Evolutionary conservation across 2,329 filamentous ascomycete genomes (phyloP), one percentile per base, ranked within the genome.

Genomic region (Ophiosphaerella korrae): DNA sequence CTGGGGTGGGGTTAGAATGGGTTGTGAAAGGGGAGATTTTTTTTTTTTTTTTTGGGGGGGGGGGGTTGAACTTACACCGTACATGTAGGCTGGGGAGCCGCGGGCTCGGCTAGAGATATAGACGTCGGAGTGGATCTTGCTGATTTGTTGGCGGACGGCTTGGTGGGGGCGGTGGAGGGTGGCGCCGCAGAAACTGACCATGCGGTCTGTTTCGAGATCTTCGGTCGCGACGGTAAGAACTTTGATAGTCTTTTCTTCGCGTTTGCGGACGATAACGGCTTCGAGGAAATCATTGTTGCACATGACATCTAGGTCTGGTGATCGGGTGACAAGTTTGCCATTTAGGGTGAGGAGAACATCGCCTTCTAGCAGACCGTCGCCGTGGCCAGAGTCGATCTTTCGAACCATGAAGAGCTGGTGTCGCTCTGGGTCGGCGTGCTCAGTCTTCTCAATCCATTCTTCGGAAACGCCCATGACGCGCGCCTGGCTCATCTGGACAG

Each of bases 391-490:
- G 63, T 88, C 80, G 53, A 96, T 88, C 77, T 99, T 99, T 65
- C 91, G 88, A 26, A 99, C 91, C 89, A 99, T 97, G 79, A 99
- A 99, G 33, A 99, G 84, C 76, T 99, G 94, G 70, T 99, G 94
- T 50, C 92, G 89, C 43, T 94, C 88, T 34, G 90, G 89, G 73
- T 99, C 97, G 55, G 91, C 90, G 59, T 87, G 81, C 45, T 94
- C 88, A 2, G 97, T 93, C 74, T 91, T 89, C 63, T 90, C 83
- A 64, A 99, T 96, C 94, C 93, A 97, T 55, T 95, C 88, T 65
- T 97, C 92, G 0, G 90, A 90, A 1, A 97, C 91, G 8, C 94
- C 94, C 92, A 99, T 97, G 60, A 97, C 91, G 33, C 92, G 88
- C 13, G 91, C 93, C 76, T 99, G 94, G 34, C 89, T 89, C 93